Evolutionary conservation across 176 grass and related monocot genomes (phyloP).

Genomic region (Cenchrus americanus): DNA sequence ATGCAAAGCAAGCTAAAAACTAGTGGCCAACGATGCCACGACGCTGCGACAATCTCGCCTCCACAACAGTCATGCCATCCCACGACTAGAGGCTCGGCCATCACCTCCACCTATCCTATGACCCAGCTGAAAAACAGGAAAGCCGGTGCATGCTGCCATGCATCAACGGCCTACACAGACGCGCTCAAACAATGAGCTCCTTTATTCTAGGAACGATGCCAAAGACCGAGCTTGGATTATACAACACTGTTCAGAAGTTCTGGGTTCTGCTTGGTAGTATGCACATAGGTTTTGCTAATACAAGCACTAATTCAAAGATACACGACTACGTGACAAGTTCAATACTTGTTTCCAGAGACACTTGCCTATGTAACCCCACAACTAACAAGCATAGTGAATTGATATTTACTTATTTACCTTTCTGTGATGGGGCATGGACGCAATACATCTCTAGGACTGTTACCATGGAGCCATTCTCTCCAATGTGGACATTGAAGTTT

Average conservation of each 20-base stretch:
- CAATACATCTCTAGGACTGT: neutral
- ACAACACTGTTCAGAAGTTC: neutral
- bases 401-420: constrained; percentile 37
- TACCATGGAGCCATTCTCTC: neutral
- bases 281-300: neutral
- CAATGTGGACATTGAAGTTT: neutral
- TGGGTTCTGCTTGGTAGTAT: neutral
- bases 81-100: too few relatives aligned
- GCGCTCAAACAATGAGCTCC: too few relatives aligned
- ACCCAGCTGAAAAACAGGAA: too few relatives aligned
- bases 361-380: constrained; percentile 7
- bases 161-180: too few relatives aligned
- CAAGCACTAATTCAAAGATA: neutral
- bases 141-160: too few relatives aligned
- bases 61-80: too few relatives aligned
- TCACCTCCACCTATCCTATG: too few relatives aligned
- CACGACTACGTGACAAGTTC: neutral
- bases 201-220: too few relatives aligned
- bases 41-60: too few relatives aligned
- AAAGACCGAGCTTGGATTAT: too few relatives aligned
- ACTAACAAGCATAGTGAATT: neutral
- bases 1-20: too few relatives aligned
- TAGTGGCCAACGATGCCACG: too few relatives aligned
- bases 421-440: neutral
- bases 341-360: neutral